Percentiles rank a stretch among this genome's conserved stretches.
These are phyloP conservation scores for Vinca minor DNA, from an alignment of 257 asterid genomes.

Conservation along the genomic window DNA sequence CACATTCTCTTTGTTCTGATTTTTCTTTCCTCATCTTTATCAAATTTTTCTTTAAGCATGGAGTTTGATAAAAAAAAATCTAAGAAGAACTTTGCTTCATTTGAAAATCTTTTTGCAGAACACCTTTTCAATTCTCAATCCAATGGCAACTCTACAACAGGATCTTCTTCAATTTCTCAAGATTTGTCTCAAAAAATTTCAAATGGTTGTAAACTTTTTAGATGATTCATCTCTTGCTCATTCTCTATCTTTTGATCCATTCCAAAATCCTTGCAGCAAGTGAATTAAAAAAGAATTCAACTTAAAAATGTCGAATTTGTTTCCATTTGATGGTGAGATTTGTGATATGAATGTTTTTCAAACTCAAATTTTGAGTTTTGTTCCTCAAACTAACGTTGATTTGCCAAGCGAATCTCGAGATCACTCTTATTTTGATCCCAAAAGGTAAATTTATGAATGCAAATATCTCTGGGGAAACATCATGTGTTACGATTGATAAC, in stretches of 20 bases:
- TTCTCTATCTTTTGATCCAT: slow-evolving; percentile 34
- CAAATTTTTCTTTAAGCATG: slow-evolving; percentile 1
- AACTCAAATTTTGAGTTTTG: background rate
- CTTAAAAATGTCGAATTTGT: background rate
- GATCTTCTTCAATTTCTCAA: background rate
- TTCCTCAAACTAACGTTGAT: background rate
- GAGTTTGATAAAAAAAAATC: background rate
- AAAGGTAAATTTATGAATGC: slow-evolving; percentile 5
- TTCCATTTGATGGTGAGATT: background rate
- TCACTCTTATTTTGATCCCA: slow-evolving; percentile 1
- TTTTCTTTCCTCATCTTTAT: background rate
- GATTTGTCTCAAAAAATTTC: background rate
- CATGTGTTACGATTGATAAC: slow-evolving; percentile 11
- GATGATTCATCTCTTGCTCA: background rate
- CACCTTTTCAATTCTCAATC: background rate
- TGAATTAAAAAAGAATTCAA: slow-evolving; percentile 9
- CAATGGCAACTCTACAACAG: background rate
- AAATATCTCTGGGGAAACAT: slow-evolving; percentile 3
- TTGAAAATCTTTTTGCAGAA: background rate
- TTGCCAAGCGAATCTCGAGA: slow-evolving; percentile 8
- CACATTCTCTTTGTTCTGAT: background rate
- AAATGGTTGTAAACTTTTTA: background rate
- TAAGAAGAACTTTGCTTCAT: background rate
- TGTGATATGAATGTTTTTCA: background rate
- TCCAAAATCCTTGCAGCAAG: slow-evolving; percentile 18